Evolutionary conservation across 352 stramenopile genomes (phyloP), one percentile per base, ranked within the genome.

Genomic region (Globisporangium carolinianum): DNA sequence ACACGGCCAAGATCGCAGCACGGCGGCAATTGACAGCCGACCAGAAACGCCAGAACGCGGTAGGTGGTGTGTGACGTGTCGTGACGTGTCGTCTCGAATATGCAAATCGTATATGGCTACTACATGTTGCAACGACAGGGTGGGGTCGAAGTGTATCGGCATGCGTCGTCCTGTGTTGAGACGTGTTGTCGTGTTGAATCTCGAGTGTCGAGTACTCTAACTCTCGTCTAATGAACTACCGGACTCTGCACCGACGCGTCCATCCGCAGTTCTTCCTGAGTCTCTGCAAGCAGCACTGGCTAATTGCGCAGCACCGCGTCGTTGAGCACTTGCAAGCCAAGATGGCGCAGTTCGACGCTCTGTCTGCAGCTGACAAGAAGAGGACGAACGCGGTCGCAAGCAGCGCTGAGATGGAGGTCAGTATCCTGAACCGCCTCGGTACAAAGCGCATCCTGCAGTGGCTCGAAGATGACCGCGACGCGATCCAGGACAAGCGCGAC

Each of bases 1-100:
- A 94, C 60, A 94, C 82, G 8, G 84, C 84, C 43, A 94, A 92
- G 64, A 92, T 94, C 41, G 82, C 84, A 0, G 82, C 82, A 15
- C 73, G 83, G 1, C 71, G 82, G 38, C 53, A 55, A 49, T 75
- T 94, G 51, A 85, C 81, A 12, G 37, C 57, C 0, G 83, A 94
- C 63, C 81, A 94, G 51, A 94, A 91, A 65, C 71, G 73, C 49
- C 82, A 91, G 51, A 92, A 94, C 38, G 68, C 71, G 43, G 71
- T 79, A 53, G 24, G 24, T 24, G 24, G 24, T 24, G 24, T 24
- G 24, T 24, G 24, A 24, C 35, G 63, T 51, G 10, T 43, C 39
- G 39, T 43, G 7, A 43, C 39, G 24, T 24, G 24, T 24, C 24
- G 24, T 24, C 1, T 24, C 24, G 24, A 24, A 24, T 24, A 24